phyloP scores from a whole-genome alignment of 805 yeast species.

The Nakazawaea pomicola region DNA sequence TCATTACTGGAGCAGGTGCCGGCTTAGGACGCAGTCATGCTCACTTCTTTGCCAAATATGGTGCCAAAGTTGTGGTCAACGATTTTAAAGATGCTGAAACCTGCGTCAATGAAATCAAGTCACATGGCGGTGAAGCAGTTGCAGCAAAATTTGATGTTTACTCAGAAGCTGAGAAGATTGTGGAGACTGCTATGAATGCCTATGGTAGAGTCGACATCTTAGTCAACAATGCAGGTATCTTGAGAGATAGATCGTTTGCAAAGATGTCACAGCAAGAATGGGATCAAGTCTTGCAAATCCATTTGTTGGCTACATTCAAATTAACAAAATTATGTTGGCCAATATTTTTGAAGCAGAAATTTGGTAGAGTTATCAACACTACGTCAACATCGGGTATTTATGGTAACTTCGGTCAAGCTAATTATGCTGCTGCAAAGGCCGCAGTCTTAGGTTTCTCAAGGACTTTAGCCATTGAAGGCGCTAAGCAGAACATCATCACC shows the following conservation, averaged over 20 bases:
- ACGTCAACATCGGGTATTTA: slow-evolving; percentile 96
- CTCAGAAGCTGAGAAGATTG: slow-evolving; percentile 64
- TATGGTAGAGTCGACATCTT: slow-evolving; percentile 84
- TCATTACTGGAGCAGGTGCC: slow-evolving; percentile 92
- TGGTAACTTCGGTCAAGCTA: slow-evolving; percentile 97
- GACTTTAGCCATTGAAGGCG: slow-evolving; percentile 90
- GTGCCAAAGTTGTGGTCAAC: slow-evolving; percentile 93
- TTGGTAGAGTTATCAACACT: slow-evolving; percentile 82
- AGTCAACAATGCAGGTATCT: slow-evolving; percentile 91
- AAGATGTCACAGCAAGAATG: slow-evolving; percentile 85
- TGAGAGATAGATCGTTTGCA: slow-evolving; percentile 81
- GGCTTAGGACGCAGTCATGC: slow-evolving; percentile 95
- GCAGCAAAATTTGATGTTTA: slow-evolving; percentile 82
- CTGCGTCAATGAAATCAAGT: slow-evolving; percentile 70
- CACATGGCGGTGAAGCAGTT: slow-evolving; percentile 75
- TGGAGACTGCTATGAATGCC: slow-evolving; percentile 67
- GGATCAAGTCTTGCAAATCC: slow-evolving; percentile 76
- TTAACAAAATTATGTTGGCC: slow-evolving; percentile 94
- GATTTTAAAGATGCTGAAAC: slow-evolving; percentile 73
- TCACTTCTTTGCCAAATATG: slow-evolving; percentile 75
- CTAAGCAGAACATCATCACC: slow-evolving; percentile 65
- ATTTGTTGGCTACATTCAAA: slow-evolving; percentile 74
- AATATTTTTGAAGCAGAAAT: slow-evolving; percentile 66
- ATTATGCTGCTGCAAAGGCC: slow-evolving; percentile 90
- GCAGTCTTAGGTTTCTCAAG: slow-evolving; percentile 82